Base-by-base conservation (phyloP, 345 rosid species). In the Clausena lansium region DNA sequence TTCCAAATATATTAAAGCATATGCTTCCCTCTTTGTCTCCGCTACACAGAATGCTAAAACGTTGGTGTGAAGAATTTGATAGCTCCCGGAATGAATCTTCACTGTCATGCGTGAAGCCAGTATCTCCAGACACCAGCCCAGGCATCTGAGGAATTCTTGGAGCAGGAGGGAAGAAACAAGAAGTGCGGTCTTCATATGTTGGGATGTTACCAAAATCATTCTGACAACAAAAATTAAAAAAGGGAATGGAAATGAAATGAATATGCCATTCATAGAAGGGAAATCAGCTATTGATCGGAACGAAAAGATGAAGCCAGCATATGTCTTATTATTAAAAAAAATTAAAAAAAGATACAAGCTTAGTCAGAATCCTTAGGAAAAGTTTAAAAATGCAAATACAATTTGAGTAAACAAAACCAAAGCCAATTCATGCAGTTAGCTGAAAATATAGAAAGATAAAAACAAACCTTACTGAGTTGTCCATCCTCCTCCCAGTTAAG, bases 401-500 rank as follows among this genome's bases (percentile, higher is more conserved):
- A 13, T 58, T 59, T n/a, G 11, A 9, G 7, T 17, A 17, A 4
- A 45, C 24, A 36, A 58, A 58, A 73, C 22, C 11, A 17, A 47
- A 58, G 9, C 35, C 24, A 15, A 39, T 9, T 59, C 22, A 55
- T 73, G 55, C 36, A 24, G 38, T 25, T 11, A 74, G 4, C 54
- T 45, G 33, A 9, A 39, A 66, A 61, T 39, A 41, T 33, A 5
- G 78, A 74, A 76, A 41, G 30, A 57, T 22, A 76, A 76, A 33
- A 27, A 33, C 88, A 76, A 85, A 93, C 94, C 54, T 54, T 83
- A 30, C 69, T 79, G 54, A 79, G 70, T 52, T 88, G 84, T 54
- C 89, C 87, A 50, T 93, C 97, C 83, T 92, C 96, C 83, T 89
- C 97, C 98, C 97, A 89, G 79, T 90, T 86, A 82, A 93, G 97